Evolutionary conservation across 495 filamentous ascomycete genomes (phyloP).

Genomic region (Penicillium arizonense): DNA sequence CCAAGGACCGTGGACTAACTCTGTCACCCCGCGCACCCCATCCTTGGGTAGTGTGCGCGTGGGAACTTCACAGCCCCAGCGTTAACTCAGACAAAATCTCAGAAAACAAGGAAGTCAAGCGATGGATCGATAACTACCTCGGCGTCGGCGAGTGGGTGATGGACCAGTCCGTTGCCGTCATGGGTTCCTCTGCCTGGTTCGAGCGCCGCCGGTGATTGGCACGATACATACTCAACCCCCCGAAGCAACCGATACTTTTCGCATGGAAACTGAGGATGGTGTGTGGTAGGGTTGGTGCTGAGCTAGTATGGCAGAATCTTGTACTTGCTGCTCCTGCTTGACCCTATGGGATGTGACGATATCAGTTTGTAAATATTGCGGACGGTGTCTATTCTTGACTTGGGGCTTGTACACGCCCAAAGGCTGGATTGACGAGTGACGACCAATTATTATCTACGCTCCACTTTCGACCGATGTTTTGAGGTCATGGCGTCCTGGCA

Average conservation of each 20-base stretch:
- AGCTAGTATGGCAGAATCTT: neutral
- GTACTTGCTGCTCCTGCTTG: neutral
- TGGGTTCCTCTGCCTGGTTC: slow-evolving; percentile 84
- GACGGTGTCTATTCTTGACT: neutral
- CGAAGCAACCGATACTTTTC: slow-evolving; percentile 5
- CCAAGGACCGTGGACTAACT: slow-evolving; percentile 28
- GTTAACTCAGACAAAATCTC: slow-evolving; percentile 82
- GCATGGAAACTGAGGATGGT: neutral
- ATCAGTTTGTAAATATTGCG: slow-evolving; percentile 3
- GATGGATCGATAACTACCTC: slow-evolving; percentile 93
- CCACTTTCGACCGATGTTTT: slow-evolving; percentile 10
- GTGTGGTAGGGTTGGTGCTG: neutral
- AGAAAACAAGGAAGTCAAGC: slow-evolving; percentile 81
- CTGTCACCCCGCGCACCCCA: slow-evolving; percentile 32
- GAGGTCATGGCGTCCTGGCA: slow-evolving; percentile 21
- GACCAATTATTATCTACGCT: slow-evolving; percentile 19
- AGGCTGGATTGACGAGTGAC: slow-evolving; percentile 18
- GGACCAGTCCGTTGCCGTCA: slow-evolving; percentile 91
- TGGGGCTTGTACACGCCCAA: neutral
- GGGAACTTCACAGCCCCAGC: slow-evolving; percentile 64
- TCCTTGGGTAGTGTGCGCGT: slow-evolving; percentile 27
- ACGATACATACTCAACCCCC: neutral
- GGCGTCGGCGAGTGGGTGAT: slow-evolving; percentile 96
- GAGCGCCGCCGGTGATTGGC: slow-evolving; percentile 72
- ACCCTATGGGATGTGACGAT: neutral